Evolutionary conservation across 1,139 yeast genomes (phyloP), one percentile per base, ranked within the genome.

Genomic region (Pichia sp.): DNA sequence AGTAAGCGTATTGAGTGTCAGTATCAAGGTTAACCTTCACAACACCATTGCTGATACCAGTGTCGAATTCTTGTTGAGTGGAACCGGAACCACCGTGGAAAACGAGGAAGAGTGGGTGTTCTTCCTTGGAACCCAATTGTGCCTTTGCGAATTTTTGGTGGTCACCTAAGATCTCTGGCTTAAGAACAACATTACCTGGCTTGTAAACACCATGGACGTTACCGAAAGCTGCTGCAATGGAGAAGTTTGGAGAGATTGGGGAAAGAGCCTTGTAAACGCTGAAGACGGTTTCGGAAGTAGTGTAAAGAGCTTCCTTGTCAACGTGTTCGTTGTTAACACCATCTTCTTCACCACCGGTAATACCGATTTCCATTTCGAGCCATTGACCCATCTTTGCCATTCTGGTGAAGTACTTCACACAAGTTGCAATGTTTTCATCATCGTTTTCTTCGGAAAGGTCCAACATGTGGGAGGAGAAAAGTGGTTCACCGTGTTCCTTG

Each of bases 11-110:
- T 74, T 91, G 98, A 68, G 96, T 85, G 73, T 93, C 98, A 55
- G 98, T 91, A 72, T 91, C 98, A 66, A 91, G 78, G 79, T 91
- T 93, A 64, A 93, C 98, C 83, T 91, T 91, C 62, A 88, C 96
- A 55, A 88, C 97, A 74, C 98, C 98, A 69, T 76, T 71, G 64
- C 64, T 66, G 67, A 91, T 91, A 62, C 88, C 98, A 53, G 79
- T 77, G 70, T 84, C 83, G 66, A 84, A 91, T 69, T 93, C 98
- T 51, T 71, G 66, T 69, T 83, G 94, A 52, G 93, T 59, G 37
- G 98, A 93, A 67, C 98, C 99, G 46, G 98, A 91, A 67, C 99
- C 99, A 72, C 99, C 99, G 77, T 91, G 99, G 96, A 91, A 91
- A 52, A 91, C 99, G 59, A 91, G 77, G 83, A 79, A 93, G 62